Evolutionary conservation across 352 stramenopile genomes (phyloP), one percentile per base, ranked within the genome.

Genomic region (Globisporangium solare): DNA sequence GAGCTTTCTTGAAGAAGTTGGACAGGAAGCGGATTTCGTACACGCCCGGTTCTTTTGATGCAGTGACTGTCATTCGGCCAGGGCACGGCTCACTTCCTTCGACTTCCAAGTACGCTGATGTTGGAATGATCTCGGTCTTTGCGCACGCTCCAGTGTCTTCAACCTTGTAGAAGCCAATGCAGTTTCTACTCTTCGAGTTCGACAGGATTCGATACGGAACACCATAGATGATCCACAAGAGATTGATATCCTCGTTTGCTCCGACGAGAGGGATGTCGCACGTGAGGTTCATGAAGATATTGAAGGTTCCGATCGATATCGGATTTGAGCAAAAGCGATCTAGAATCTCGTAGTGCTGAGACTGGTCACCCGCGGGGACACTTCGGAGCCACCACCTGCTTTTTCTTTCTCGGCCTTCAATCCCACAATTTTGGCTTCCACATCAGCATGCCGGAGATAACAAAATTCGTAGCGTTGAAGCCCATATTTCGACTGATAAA

Each of bases 1-100:
- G 67, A 5, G 71, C 73, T 21, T 80, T 62, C 50, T 81, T 79
- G 50, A 83, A 86, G 47, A 83, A 84, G 48, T 86, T 86, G 58
- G 84, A 81, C 22, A 86, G 52, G 61, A 86, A 86, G 0, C 73
- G 76, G 18, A 86, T 74, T 51, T 86, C 76, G 58, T 86, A 86
- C 22, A 86, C 67, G 1, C 76, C 76, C 2, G 73, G 71, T 31
- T 86, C 73, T 8, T 57, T 63, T 12, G 76, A 73, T 0, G 73
- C 67, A 12, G 56, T 75, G 1, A 79, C 71, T 1, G 68, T 65
- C 73, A 86, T 83, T 0, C 76, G 66, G 0, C 76, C 76, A 5
- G 73, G 62, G 2, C 70, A 77, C 0, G 73, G 73, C 17, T 72
- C 63, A 22, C 53, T 67, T 3, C 72, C 67, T 6, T 67, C 50